Base-by-base conservation (phyloP, 495 filamentous ascomycete genomes). In the Aspergillus incahuasiensis region DNA sequence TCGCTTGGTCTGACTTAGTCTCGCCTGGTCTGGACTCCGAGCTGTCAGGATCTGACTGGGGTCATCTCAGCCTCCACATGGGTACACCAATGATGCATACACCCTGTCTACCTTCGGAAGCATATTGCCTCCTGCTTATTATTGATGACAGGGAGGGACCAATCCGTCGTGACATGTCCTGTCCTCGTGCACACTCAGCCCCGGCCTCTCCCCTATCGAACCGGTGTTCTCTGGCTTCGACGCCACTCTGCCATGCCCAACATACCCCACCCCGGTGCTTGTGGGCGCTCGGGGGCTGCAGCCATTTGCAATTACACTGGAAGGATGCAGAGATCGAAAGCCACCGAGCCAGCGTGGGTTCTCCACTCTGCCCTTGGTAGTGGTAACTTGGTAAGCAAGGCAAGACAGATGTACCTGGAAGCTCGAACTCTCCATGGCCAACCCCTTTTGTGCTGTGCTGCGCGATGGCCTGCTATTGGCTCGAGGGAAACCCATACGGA, bases 391-490 rank as follows among this genome's bases (percentile, higher is more conserved):
- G n/a, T n/a, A 56, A 49, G 59, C 55, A 58, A 62, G 55, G 59
- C 34, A 34, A 57, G 22, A 1, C 13, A 38, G 38, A 50, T 35
- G 44, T 16, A 16, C 34, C 38, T 16, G 41, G 8, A 9, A 53
- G 50, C 19, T 42, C 30, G 42, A 24, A 55, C 41, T 47, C 42
- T 40, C 28, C 19, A 47, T 46, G 40, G 8, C 30, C 16, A 39
- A 9, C 15, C 5, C 24, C 21, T 20, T 8, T 22, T 28, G 18
- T 44, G 20, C 25, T 25, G 22, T 16, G 38, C 18, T 22, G 18
- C 15, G 18, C 34, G 48, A 20, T 1, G 34, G 22, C 39, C 22
- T 32, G 20, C n/a, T 42, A 62, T 62, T 62, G 55, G 59, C 7
- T 21, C 40, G 41, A 25, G 48, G 18, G 19, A 41, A 18, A 15